Base-by-base conservation (phyloP, 2,329 filamentous ascomycete species). In the Alternaria infectoria region DNA sequence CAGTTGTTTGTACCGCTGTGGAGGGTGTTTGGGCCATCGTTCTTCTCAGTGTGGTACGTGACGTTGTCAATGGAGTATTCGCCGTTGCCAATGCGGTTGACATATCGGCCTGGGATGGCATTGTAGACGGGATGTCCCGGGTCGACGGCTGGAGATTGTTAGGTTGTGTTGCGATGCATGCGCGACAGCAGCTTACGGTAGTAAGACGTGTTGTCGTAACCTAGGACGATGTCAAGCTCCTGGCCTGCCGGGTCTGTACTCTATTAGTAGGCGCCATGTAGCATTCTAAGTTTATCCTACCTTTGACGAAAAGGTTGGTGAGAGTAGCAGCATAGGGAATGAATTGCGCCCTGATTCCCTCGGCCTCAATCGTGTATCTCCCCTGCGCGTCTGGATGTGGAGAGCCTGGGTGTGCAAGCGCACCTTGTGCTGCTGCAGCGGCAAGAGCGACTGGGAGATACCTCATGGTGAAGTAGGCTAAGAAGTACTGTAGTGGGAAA, bases 121-220 rank as follows among this genome's bases (percentile, higher is more conserved):
- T 78, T 78, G 65, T 77, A 77, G 12, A 78, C 76, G 9, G 76
- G 76, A 54, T 78, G 76, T 26, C 74, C 73, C 23, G 76, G 74
- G 55, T 78, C 76, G 50, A 77, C 72, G 17, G 76, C 75, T 78
- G 28, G 12, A n/a, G n/a, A 12, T 6, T 19, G 57, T 71, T 60
- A 63, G 69, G 57, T 15, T n/a, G 45, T 45, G 6, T 17, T 47
- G 30, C 23, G 28, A 54, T 8, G 32, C 50, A 46, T n/a, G 25
- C 15, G 43, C 25, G n/a, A 9, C 55, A 15, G n/a, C 55, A 21
- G 66, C 74, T 57, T 71, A 77, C 75, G 70, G 45, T 78, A 78
- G 68, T 66, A 78, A 8, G 75, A 77, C 6, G 73, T 73, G 30
- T 78, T 78, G 64, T 77, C 75, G 46, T 78, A 78, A 12, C 75